These are phyloP conservation scores for Claviceps humidiphila DNA, from an alignment of 2,329 filamentous ascomycete species.

Conservation along the genomic window DNA sequence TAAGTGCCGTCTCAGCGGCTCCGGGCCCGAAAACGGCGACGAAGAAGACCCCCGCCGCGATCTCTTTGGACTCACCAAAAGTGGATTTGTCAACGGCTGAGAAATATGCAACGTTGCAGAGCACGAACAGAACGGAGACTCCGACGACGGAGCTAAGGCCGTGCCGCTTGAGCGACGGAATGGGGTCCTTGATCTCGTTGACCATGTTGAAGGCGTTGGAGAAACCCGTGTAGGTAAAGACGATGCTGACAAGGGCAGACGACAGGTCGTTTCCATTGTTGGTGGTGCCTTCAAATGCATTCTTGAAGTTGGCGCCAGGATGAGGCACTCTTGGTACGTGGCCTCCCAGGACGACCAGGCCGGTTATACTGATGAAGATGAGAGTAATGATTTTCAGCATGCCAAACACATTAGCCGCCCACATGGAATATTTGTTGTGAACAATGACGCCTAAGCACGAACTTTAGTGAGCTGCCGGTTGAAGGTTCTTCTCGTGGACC, in stretches of 20 bases:
- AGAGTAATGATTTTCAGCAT: constrained; percentile 47
- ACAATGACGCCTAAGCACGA: constrained; percentile 23
- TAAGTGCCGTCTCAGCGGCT: constrained; percentile 37
- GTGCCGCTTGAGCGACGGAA: constrained; percentile 35
- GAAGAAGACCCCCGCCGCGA: constrained; percentile 47
- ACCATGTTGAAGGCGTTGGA: constrained; percentile 48
- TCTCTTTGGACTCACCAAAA: constrained; percentile 21
- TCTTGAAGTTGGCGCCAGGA: constrained; percentile 21
- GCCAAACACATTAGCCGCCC: constrained; percentile 42
- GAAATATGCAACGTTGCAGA: constrained; percentile 50
- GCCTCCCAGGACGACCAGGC: constrained; percentile 43
- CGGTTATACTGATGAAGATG: constrained; percentile 48
- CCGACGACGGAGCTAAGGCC: constrained; percentile 35
- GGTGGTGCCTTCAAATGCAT: constrained; percentile 23
- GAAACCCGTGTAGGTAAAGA: constrained; percentile 45
- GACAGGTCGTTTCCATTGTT: constrained; percentile 23
- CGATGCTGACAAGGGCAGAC: constrained; percentile 42
- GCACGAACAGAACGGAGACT: constrained; percentile 41
- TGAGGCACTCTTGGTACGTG: constrained; percentile 18
- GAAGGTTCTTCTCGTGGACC: too few relatives aligned
- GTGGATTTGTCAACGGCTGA: constrained; percentile 25
- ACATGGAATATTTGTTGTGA: constrained; percentile 44
- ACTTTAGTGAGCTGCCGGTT: neutral
- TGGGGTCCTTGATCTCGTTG: constrained; percentile 36
- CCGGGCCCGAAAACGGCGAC: constrained; percentile 39